Evolutionary conservation across 345 rosid species (phyloP), one percentile per base, ranked within the genome.

Genomic region (Garcia nutans): DNA sequence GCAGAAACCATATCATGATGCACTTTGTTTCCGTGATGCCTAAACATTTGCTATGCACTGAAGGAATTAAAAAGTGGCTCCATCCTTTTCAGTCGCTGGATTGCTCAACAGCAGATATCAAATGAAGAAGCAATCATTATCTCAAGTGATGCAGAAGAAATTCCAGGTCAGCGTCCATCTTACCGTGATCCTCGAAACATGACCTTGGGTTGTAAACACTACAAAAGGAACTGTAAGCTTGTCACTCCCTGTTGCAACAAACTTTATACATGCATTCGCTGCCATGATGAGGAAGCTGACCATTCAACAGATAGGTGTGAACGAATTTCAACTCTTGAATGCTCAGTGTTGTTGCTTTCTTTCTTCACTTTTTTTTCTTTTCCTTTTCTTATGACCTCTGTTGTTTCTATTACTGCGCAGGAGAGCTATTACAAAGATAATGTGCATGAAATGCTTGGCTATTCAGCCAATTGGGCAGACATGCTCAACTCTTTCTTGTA

Each of bases 391-490:
- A 9, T 47, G 2, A 47, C 68, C 7, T 67, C 68, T 61, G 26
- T 68, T 75, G 24, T 55, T 61, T 56, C 56, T 66, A 56, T 71
- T 31, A 33, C 10, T 68, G 20, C 66, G 78, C 83, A 93, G 97
- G 81, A 90, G 85, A 87, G 77, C 82, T 5, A 82, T 93, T 33
- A 81, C 82, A 20, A 80, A 87, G 78, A 93, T 93, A 96, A 90
- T 93, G 91, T 93, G 98, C 87, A 90, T 93, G 97, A 86, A 87
- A 58, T 93, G 98, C 84, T 76, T 90, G 68, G 74, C 61, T 65
- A 84, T 93, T 78, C 97, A 93, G 80, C 91, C 92, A 68, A 76
- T 89, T 69, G 88, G 86, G 16, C 78, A 82, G 8, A 77, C 77
- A 16, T 92, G 98, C 89, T 80, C 85, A 52, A 85, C 85, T 56